Percentiles rank a stretch among this genome's conserved stretches.
Conservation (phyloP, 2,329 filamentous ascomycete genomes). For the Cytospora mali region DNA sequence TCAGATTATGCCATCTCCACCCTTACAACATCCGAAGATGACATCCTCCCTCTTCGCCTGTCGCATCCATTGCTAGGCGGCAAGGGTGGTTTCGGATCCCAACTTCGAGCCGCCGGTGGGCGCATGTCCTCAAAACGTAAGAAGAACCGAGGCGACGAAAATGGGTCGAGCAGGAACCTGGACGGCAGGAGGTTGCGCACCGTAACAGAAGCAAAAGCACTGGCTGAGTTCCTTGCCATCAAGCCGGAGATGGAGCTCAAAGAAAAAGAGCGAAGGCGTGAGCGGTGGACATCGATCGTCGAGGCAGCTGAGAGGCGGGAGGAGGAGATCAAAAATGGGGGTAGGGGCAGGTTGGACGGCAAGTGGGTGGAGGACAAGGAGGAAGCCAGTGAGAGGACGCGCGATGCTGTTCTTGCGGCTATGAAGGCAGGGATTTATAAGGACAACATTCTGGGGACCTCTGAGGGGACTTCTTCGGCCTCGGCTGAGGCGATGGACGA, state of each 20-base stretch:
- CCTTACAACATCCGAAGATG: constrained; percentile 59
- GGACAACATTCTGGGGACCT: constrained; percentile 60
- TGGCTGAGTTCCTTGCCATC: constrained; percentile 92
- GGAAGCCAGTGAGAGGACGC: constrained; percentile 80
- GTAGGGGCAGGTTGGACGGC: constrained; percentile 74
- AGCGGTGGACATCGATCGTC: constrained; percentile 87
- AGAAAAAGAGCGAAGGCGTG: constrained; percentile 82
- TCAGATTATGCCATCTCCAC: constrained; percentile 60
- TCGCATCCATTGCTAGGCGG: constrained; percentile 81
- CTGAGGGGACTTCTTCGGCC: constrained; percentile 48
- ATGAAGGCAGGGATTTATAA: constrained; percentile 67
- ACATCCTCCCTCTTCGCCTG: constrained; percentile 81
- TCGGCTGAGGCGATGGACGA: constrained; percentile 38
- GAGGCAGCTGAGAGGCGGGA: constrained; percentile 81
- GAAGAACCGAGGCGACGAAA: constrained; percentile 81
- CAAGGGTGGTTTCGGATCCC: constrained; percentile 97
- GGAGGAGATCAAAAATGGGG: constrained; percentile 77
- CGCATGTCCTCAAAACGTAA: constrained; percentile 95
- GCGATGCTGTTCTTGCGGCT: constrained; percentile 72
- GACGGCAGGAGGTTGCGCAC: constrained; percentile 89
- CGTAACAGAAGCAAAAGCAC: constrained; percentile 90
- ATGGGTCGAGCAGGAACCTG: constrained; percentile 89
- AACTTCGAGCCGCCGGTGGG: constrained; percentile 92
- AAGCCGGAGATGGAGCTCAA: constrained; percentile 97
- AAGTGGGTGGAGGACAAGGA: constrained; percentile 97